Base-by-base conservation (phyloP, 129 eudicot species). In the Pulicaria dysenterica region DNA sequence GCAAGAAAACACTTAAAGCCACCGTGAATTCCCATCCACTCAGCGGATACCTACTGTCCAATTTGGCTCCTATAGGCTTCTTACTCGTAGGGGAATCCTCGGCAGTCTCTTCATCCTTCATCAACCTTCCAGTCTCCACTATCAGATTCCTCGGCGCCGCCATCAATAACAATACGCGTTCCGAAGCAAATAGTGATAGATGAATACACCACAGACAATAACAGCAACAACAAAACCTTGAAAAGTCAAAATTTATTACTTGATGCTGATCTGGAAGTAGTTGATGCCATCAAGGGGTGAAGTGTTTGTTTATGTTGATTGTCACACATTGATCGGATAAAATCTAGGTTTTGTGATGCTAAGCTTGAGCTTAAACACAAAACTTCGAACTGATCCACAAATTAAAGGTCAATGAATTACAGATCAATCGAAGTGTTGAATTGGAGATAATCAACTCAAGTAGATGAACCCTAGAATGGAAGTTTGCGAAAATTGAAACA, bases 1-100 rank as follows among this genome's bases (percentile, higher is more conserved):
- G 53, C 60, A 84, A 37, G 54, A 92, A 85, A 44, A 92, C 92
- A 17, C 84, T 85, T 68, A 89, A 40, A 3, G 88, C 95, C 46
- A 77, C 92, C 58, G 82, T 82, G 8, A 92, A 80, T 67, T 92
- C 98, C 92, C 96, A 86, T 67, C 91, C 76, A 5, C 89, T 77
- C 49, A 85, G 46, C 36, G 97, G 97, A 77, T 85, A 77, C 83
- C 58, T 82, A 9, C 85, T 86, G 37, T 75, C 94, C 39, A 77
- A n/a, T 62, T 80, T 86, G n/a, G 83, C 75, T 38, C 87, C 82
- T 10, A 67, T 70, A 15, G 79, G 76, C 67, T 80, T 86, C 85
- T 92, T 92, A 39, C 77, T 84, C 31, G 88, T 78, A 38, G 98
- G 95, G 8, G 90, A 86, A 72, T 89, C 98, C 8, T 38, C 83